Evolutionary conservation across 1,284 basidiomycete species (phyloP), one percentile per base, ranked within the genome.

Genomic region (Phellinidium pouzarii): DNA sequence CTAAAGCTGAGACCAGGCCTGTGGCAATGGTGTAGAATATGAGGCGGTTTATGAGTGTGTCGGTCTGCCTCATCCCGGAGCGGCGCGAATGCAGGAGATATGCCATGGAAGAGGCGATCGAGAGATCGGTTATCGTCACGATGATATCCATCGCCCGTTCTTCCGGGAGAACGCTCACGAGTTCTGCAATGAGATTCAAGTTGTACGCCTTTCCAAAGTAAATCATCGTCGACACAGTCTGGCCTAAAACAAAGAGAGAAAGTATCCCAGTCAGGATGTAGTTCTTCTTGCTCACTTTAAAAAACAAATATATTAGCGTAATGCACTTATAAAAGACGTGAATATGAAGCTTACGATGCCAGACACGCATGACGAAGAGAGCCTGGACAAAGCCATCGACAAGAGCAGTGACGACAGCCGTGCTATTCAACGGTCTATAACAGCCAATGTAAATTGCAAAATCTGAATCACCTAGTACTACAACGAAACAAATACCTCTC

Each of bases 281-380:
- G 34, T 45, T 52, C 5, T 22, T 11, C 17, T 52, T 52, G 31
- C 50, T 52, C 22, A 52, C 50, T 52, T 9, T 23, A 14, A 22
- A 40, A 19, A 34, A 11, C 31, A 7, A 8, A 14, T 34, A 40
- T 11, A 8, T 40, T 3, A 40, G 37, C 19, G 3, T 3, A 17
- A 7, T 40, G 37, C 37, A 3, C 19, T 8, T 40, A 7, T 4
- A 3, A n/a, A 44, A 27, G 44, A 7, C 25, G 26, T 3, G 6
- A 14, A 46, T 1, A 31, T 29, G 20, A 20, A 43, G 26, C 43
- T 22, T 27, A 47, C 45, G 29, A 8, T 37, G 36, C 45, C 45
- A 47, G 3, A 36, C 20, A n/a, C 45, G 45, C 6, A 31, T 11
- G 8, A 47, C 2, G 23, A 36, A 23, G 19, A 47, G 31, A 7